Evolutionary conservation across 306 rosid species (phyloP), one percentile per base, ranked within the genome.

Genomic region (Luffa acutangula): DNA sequence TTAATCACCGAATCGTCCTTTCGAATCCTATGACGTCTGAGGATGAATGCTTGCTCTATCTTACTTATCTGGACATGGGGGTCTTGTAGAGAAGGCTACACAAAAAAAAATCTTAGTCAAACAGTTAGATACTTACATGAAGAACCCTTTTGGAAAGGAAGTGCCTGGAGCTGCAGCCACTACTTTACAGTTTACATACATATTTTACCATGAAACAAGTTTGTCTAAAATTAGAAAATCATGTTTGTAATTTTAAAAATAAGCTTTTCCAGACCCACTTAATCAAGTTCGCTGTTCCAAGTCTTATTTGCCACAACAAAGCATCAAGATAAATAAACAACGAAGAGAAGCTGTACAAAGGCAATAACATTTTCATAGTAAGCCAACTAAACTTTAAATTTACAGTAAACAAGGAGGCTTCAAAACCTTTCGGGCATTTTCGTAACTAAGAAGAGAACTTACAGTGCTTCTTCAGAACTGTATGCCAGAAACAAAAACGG

Each of bases 391-490:
- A 45, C 18, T 53, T 70, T 65, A 25, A 81, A 82, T 85, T 83
- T 87, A 85, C 87, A 86, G 76, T 53, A 51, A 75, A 67, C 65
- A 82, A 81, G 73, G 84, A 81, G 85, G 84, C 64, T 60, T 80
- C 85, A 79, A 91, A 79, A 79, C 84, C 81, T 84, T 72, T 43
- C 39, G 51, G 79, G 83, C 58, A 49, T 18, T 57, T 8, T 20
- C 4, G n/a, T 75, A 75, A 76, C 4, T 34, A 25, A 10, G 21
- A 74, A 25, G 67, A 56, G 20, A n/a, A 54, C 67, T 20, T 46
- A 48, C 58, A 73, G 43, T 56, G 39, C 53, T 39, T 39, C 80
- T 39, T 69, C 69, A 12, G 7, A 76, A 57, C 80, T 41, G 63
- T n/a, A 52, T 34, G 78, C 48, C 46, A 75, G 42, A 51, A 75